These are phyloP conservation scores for Candolleomyces efflorescens DNA, from an alignment of 768 basidiomycete genomes.

Conservation along the genomic window DNA sequence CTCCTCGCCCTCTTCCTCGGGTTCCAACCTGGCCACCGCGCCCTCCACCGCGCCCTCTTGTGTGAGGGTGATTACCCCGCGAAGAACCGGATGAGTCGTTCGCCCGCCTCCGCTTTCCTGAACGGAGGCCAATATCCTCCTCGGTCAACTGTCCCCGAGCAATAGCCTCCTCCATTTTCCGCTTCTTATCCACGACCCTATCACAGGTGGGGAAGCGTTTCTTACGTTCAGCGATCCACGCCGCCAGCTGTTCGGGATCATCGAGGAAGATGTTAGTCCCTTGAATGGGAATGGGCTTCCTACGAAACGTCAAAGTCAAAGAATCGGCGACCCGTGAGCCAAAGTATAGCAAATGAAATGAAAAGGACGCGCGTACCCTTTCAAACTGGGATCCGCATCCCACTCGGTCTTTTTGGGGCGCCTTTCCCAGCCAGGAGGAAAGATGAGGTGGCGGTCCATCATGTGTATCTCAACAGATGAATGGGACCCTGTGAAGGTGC, in stretches of 20 bases:
- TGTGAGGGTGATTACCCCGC: background rate
- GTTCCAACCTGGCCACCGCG: background rate
- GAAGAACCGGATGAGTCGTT: constrained; percentile 15
- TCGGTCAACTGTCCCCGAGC: constrained; percentile 71
- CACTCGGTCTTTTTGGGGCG: constrained; percentile 54
- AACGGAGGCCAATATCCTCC: constrained; percentile 36
- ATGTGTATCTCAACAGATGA: constrained; percentile 75
- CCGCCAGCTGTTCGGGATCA: constrained; percentile 74
- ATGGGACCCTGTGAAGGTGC: constrained; percentile 62
- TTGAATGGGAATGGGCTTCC: constrained; percentile 69
- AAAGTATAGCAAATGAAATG: background rate
- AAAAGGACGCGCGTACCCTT: constrained; percentile 48
- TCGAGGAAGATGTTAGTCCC: constrained; percentile 78
- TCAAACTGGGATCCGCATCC: constrained; percentile 81
- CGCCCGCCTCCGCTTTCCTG: constrained; percentile 38
- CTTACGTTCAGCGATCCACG: constrained; percentile 88
- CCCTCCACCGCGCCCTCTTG: constrained; percentile 9
- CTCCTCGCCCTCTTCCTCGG: background rate
- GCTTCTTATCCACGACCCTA: constrained; percentile 75
- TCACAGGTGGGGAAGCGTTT: constrained; percentile 75
- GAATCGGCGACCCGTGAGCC: background rate
- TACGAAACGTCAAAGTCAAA: constrained; percentile 20
- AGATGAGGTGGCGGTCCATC: constrained; percentile 90
- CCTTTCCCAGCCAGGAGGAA: constrained; percentile 68
- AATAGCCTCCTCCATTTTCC: constrained; percentile 71